These are phyloP conservation scores for Microstegium vimineum DNA, from an alignment of 176 grass and related monocot species.

Conservation along the genomic window DNA sequence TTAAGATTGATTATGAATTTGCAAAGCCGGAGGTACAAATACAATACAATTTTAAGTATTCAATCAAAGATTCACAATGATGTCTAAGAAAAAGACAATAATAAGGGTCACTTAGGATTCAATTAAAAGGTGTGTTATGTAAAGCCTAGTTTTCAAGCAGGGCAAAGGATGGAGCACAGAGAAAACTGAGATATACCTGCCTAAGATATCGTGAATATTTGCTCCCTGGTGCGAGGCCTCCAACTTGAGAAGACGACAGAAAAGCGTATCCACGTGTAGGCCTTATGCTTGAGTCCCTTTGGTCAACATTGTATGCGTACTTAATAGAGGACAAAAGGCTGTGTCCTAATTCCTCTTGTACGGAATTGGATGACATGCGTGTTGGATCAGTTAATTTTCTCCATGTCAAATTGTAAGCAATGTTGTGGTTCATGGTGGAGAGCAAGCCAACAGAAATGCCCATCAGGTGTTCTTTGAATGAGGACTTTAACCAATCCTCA, in stretches of 20 bases:
- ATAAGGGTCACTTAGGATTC: neutral
- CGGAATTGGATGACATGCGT: conserved; percentile 42
- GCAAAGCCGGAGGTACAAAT: neutral
- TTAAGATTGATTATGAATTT: neutral
- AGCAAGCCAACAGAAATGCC: conserved; percentile 76
- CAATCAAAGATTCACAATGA: neutral
- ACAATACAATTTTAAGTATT: neutral
- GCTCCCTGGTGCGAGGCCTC: conserved; percentile 59
- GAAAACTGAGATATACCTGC: conserved; percentile 48
- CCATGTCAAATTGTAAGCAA: conserved; percentile 84
- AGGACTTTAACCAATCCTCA: conserved; percentile 78
- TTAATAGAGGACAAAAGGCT: conserved; percentile 83
- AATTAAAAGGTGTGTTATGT: neutral
- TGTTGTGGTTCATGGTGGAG: conserved; percentile 62
- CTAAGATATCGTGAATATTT: conserved; percentile 53
- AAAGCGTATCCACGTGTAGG: conserved; percentile 79
- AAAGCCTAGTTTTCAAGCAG: neutral
- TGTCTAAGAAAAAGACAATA: neutral
- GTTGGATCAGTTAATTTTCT: conserved; percentile 56
- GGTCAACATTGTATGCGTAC: conserved; percentile 77
- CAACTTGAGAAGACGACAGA: conserved; percentile 65
- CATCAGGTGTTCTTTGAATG: conserved; percentile 68
- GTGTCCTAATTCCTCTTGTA: conserved; percentile 69
- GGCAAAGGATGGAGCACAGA: neutral
- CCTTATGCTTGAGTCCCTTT: conserved; percentile 61